Evolutionary conservation across 495 filamentous ascomycete genomes (phyloP).

Genomic region (Podospora pseudocomata): DNA sequence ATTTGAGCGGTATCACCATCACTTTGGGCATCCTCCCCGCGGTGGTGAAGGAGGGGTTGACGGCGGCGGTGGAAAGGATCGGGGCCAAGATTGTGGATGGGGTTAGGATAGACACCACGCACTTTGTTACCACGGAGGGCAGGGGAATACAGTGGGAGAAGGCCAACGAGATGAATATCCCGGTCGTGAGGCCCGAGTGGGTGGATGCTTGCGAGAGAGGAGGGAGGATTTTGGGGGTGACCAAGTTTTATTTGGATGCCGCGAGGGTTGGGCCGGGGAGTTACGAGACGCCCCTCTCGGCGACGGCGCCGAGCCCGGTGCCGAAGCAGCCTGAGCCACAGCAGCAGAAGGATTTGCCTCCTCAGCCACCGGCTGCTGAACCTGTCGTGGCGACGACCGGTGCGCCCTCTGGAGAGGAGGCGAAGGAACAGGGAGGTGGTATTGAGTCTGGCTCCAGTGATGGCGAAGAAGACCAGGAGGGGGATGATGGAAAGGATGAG

Average conservation of each 20-base stretch:
- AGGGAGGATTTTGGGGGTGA: slow-evolving; percentile 88
- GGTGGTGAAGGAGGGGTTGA: slow-evolving; percentile 67
- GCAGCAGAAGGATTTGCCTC: slow-evolving; percentile 5
- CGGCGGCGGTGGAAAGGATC: slow-evolving; percentile 75
- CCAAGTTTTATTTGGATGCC: slow-evolving; percentile 92
- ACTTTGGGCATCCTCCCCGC: slow-evolving; percentile 83
- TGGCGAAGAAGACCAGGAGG: slow-evolving; percentile 36
- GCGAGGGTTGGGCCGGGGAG: slow-evolving; percentile 35
- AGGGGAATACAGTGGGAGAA: slow-evolving; percentile 88
- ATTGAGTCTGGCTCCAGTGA: slow-evolving; percentile 29
- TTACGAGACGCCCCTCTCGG: slow-evolving; percentile 16
- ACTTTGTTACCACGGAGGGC: slow-evolving; percentile 98
- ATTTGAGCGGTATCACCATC: slow-evolving; percentile 92
- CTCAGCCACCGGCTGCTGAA: background rate
- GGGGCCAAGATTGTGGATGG: slow-evolving; percentile 87
- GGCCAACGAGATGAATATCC: slow-evolving; percentile 96
- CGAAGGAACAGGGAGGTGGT: slow-evolving; percentile 26
- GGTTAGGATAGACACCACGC: slow-evolving; percentile 95
- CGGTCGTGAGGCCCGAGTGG: slow-evolving; percentile 97
- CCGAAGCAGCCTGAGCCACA: slow-evolving; percentile 4
- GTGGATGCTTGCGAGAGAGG: slow-evolving; percentile 89
- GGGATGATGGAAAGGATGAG: slow-evolving; percentile 22
- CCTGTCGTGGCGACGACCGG: slow-evolving; percentile 13
- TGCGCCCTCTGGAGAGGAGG: slow-evolving; percentile 14
- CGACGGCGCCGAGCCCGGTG: slow-evolving; percentile 8